Conservation (phyloP, 2,329 filamentous ascomycete genomes). For the Graphiopsis chlorocephala region DNA sequence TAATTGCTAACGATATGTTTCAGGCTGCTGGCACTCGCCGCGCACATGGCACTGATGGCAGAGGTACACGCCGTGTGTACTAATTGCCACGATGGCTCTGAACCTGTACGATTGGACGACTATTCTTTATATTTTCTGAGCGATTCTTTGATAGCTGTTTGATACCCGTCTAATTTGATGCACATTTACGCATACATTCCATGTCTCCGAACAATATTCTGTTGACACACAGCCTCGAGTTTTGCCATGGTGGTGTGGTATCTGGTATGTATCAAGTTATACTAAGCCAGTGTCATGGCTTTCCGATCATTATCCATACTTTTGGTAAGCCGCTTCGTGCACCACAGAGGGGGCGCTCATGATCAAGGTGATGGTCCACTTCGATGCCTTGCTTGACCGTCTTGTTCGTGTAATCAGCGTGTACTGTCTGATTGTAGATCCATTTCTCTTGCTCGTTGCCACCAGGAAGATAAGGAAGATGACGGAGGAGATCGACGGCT, state of each 20-base stretch:
- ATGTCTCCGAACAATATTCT: neutral
- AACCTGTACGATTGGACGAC: conserved; percentile 6
- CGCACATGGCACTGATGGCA: conserved; percentile 37
- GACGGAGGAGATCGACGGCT: neutral
- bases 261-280: too few relatives aligned
- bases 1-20: neutral
- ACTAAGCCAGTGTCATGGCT: too few relatives aligned
- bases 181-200: neutral
- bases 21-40: conserved; percentile 36
- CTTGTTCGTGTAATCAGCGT: neutral
- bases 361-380: too few relatives aligned
- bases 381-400: neutral
- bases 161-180: neutral
- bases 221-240: too few relatives aligned
- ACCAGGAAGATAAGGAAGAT: neutral
- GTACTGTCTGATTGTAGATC: neutral
- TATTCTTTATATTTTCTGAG: neutral
- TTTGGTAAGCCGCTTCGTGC: too few relatives aligned
- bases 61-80: conserved; percentile 24
- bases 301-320: too few relatives aligned
- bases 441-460: neutral
- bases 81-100: neutral
- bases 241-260: too few relatives aligned
- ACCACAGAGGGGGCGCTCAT: too few relatives aligned
- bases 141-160: neutral